Conservation (phyloP, 805 yeast genomes). For the Wickerhamiella australiensis region DNA sequence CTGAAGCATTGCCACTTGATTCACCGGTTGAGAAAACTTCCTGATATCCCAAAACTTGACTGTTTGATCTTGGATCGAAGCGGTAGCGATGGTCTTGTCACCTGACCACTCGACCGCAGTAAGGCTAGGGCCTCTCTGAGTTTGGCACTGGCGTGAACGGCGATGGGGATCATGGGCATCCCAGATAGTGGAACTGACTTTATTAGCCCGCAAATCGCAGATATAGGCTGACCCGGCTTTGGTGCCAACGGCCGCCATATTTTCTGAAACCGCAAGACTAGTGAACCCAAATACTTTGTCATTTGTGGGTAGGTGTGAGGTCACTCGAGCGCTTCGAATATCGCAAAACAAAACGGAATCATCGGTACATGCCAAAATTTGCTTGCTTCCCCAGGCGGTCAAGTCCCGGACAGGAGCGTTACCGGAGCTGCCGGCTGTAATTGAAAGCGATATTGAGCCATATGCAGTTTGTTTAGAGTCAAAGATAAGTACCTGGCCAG, state of each 20-base stretch:
- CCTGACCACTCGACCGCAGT: conserved; percentile 3
- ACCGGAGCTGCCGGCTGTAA: neutral
- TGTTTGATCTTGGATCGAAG: conserved; percentile 4
- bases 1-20: neutral
- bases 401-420: conserved; percentile 2
- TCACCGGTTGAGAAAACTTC: neutral
- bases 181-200: neutral
- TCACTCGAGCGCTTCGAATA: neutral
- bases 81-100: conserved; percentile 1
- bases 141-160: neutral
- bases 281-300: conserved; percentile 1
- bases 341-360: neutral
- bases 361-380: conserved; percentile 6
- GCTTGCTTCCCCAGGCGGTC: neutral
- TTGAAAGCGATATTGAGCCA: neutral
- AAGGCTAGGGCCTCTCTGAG: neutral
- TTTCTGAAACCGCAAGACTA: neutral
- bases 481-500: conserved; percentile 2
- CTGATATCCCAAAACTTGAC: conserved; percentile 11
- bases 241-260: neutral
- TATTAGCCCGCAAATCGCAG: neutral
- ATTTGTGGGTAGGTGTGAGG: neutral
- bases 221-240: conserved; percentile 7
- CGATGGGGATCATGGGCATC: conserved; percentile 8
- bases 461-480: neutral